These are phyloP conservation scores for Breviolum minutum DNA, from an alignment of 73 alveolate genomes.

Conservation along the genomic window DNA sequence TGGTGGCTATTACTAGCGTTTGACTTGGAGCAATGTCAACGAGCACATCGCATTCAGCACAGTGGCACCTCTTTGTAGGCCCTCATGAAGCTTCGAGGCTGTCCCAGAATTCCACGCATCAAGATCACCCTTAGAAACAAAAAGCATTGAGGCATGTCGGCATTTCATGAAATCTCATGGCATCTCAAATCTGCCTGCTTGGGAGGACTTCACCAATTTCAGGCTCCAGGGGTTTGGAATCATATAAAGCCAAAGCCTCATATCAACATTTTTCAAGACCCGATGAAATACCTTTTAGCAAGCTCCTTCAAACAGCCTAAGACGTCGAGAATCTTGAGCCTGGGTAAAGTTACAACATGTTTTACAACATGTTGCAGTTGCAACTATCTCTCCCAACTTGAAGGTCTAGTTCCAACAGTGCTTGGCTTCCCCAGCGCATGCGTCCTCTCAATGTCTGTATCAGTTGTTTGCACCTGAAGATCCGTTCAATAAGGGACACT, in stretches of 20 bases:
- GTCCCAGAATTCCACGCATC: conserved; percentile 89
- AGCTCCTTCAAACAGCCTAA: background rate
- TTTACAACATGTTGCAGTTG: background rate
- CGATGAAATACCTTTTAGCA: background rate
- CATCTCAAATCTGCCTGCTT: background rate
- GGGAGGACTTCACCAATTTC: background rate
- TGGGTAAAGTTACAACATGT: too few relatives aligned
- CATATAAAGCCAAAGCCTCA: background rate
- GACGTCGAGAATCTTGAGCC: too few relatives aligned
- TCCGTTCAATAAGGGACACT: too few relatives aligned
- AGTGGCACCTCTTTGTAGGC: conserved; percentile 81
- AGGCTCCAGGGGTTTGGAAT: background rate
- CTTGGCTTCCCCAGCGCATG: conserved; percentile 15
- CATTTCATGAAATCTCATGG: background rate
- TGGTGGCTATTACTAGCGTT: background rate
- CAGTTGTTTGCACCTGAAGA: conserved; percentile 33
- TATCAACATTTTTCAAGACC: background rate
- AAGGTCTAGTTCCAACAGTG: background rate
- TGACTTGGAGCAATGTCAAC: background rate
- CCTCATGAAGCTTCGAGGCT: conserved; percentile 79
- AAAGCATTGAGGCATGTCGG: background rate
- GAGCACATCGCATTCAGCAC: background rate
- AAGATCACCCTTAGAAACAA: conserved; percentile 38
- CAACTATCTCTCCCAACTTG: background rate
- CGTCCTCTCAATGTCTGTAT: conserved; percentile 26